A percentile compares a stretch with the other conserved stretches of the same genome.
These are phyloP conservation scores for Lizonia empirigonia DNA, from an alignment of 2,329 filamentous ascomycete genomes.

Conservation along the genomic window DNA sequence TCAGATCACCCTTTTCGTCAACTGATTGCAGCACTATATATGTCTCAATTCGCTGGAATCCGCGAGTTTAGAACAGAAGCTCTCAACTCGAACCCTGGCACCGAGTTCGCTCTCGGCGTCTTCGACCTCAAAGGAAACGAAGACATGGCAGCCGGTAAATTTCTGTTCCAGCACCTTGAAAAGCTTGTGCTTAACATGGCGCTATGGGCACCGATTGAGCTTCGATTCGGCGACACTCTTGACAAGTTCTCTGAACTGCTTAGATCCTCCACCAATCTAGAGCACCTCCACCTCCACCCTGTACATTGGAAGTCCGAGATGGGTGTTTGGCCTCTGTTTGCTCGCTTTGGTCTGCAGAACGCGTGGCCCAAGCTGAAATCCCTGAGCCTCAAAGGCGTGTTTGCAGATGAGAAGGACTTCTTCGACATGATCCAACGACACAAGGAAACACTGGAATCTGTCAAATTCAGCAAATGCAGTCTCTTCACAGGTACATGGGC, in stretches of 20 bases:
- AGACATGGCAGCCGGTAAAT: slow-evolving; percentile 27
- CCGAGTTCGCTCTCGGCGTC: slow-evolving; percentile 23
- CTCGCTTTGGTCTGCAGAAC: slow-evolving; percentile 22
- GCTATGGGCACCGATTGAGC: not conserved
- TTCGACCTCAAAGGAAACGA: slow-evolving; percentile 24
- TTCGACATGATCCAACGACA: slow-evolving; percentile 27
- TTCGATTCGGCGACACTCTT: slow-evolving; percentile 1
- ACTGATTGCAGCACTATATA: slow-evolving; percentile 34
- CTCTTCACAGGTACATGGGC: slow-evolving; percentile 31
- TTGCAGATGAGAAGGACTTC: slow-evolving; percentile 25
- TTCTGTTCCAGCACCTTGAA: slow-evolving; percentile 29
- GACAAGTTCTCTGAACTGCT: slow-evolving; percentile 27
- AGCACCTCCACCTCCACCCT: slow-evolving; percentile 26
- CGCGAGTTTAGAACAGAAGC: slow-evolving; percentile 25
- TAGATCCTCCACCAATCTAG: slow-evolving; percentile 21
- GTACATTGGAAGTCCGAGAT: slow-evolving; percentile 10
- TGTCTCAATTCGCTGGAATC: slow-evolving; percentile 28
- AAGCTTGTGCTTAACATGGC: slow-evolving; percentile 26
- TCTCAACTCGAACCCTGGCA: not conserved
- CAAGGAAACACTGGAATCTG: slow-evolving; percentile 22
- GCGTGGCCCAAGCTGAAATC: slow-evolving; percentile 33
- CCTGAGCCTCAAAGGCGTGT: slow-evolving; percentile 29
- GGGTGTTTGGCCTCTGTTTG: slow-evolving; percentile 6
- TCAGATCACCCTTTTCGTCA: slow-evolving; percentile 34
- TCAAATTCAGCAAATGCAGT: slow-evolving; percentile 23